Conservation (phyloP, 164 flowering plant species). For the Paratinospora sagittata region DNA sequence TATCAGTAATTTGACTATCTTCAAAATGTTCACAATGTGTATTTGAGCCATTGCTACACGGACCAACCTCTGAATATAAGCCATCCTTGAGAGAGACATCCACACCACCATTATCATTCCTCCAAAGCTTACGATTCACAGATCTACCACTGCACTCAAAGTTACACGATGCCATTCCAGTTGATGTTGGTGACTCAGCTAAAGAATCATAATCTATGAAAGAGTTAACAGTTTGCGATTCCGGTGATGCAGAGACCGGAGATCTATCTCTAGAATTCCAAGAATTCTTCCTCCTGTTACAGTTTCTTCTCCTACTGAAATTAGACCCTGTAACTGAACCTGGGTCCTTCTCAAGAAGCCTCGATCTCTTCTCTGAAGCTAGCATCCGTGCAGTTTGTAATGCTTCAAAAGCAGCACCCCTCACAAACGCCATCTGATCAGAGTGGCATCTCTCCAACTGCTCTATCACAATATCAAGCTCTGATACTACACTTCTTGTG, state of each 20-base stretch:
- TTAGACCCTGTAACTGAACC: conserved; percentile 53
- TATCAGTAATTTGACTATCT: conserved; percentile 21
- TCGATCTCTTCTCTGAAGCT: conserved; percentile 34
- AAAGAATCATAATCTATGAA: conserved; percentile 47
- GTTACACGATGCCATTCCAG: conserved; percentile 33
- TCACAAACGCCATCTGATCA: conserved; percentile 79
- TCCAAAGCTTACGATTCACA: conserved; percentile 70
- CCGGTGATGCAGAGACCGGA: conserved; percentile 59
- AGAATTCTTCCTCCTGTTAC: conserved; percentile 27
- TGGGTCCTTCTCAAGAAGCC: conserved; percentile 32
- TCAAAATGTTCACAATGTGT: conserved; percentile 18
- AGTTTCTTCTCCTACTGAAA: conserved; percentile 31
- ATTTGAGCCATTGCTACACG: conserved; percentile 21
- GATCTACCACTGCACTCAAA: conserved; percentile 32
- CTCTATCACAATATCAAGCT: conserved; percentile 54
- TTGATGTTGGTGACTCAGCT: conserved; percentile 56
- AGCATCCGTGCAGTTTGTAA: conserved; percentile 66
- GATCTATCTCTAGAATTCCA: conserved; percentile 30
- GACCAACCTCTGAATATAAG: conserved; percentile 39
- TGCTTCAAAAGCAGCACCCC: conserved; percentile 90
- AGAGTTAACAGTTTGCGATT: conserved; percentile 70
- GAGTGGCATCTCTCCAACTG: conserved; percentile 75
- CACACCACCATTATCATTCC: conserved; percentile 61
- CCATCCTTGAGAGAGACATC: conserved; percentile 91
- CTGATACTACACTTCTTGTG: conserved; percentile 62